phyloP scores from a whole-genome alignment of 192 early-diverging fungal genomes.

The Linnemannia schmuckeri region DNA sequence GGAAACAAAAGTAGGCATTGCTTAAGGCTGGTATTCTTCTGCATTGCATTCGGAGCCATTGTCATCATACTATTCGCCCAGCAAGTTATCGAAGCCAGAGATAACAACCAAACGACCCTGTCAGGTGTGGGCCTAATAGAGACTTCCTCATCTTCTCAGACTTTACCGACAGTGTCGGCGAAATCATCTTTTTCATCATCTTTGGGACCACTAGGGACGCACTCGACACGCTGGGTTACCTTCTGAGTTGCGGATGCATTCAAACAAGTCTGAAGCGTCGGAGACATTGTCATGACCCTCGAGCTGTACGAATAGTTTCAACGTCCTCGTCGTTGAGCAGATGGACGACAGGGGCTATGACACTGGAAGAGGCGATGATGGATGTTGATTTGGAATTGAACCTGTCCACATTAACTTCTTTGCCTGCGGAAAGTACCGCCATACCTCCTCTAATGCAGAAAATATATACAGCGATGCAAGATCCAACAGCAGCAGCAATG shows the following conservation, averaged over 20 bases:
- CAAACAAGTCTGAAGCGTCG: background rate
- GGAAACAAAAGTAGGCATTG: conserved; percentile 26
- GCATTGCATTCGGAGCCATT: conserved; percentile 15
- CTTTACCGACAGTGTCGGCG: conserved; percentile 31
- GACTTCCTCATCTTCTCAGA: conserved; percentile 12
- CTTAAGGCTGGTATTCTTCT: conserved; percentile 27
- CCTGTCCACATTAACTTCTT: background rate
- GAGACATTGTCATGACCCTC: background rate
- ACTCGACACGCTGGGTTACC: background rate
- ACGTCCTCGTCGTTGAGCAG: background rate
- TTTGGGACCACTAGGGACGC: conserved; percentile 41
- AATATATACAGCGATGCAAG: too few species aligned
- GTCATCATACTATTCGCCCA: conserved; percentile 18
- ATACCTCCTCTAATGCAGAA: background rate
- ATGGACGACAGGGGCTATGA: background rate
- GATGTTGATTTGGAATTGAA: background rate
- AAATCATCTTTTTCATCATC: conserved; percentile 18
- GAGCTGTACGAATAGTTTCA: background rate
- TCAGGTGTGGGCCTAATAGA: background rate
- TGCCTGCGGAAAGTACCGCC: background rate
- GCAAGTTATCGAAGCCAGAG: background rate
- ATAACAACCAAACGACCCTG: background rate
- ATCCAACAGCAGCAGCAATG: too few species aligned
- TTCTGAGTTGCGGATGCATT: background rate
- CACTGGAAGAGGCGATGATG: background rate